Conservation (phyloP, 805 yeast species). For the Candida dendrica region DNA sequence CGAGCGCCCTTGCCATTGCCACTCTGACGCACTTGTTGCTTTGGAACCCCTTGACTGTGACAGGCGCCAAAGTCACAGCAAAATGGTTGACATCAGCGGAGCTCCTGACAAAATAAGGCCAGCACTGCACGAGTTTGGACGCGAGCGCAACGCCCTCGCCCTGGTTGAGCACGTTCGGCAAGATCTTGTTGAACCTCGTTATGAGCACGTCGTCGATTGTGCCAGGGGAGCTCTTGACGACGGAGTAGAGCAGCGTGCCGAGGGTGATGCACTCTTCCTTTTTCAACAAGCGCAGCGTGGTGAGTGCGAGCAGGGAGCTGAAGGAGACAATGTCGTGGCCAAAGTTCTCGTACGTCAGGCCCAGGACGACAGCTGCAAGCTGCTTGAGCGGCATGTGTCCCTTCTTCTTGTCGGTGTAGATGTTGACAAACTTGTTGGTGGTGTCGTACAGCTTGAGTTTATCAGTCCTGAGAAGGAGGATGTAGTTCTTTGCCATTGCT, state of each 20-base stretch:
- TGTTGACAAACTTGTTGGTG: slow-evolving; percentile 21
- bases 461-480: slow-evolving; percentile 10
- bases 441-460: slow-evolving; percentile 20
- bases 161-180: slow-evolving; percentile 12
- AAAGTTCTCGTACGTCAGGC: slow-evolving; percentile 24
- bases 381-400: slow-evolving; percentile 21
- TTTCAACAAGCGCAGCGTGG: slow-evolving; percentile 26
- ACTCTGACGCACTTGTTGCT: slow-evolving; percentile 12
- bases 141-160: slow-evolving; percentile 4
- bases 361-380: slow-evolving; percentile 21
- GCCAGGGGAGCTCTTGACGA: slow-evolving; percentile 11
- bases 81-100: slow-evolving; percentile 1
- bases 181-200: slow-evolving; percentile 13
- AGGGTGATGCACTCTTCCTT: slow-evolving; percentile 20
- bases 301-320: slow-evolving; percentile 23
- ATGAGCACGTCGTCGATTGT: slow-evolving; percentile 6
- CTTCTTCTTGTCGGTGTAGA: slow-evolving; percentile 21
- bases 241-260: slow-evolving; percentile 12
- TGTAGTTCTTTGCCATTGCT: slow-evolving; percentile 17
- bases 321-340: slow-evolving; percentile 26
- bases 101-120: slow-evolving; percentile 4
- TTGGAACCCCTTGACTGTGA: slow-evolving; percentile 4
- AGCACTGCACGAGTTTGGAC: slow-evolving; percentile 5
- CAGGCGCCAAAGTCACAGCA: slow-evolving; percentile 14
- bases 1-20: slow-evolving; percentile 25